Base-by-base conservation (phyloP, 345 rosid species). In the Euphorbia lathyris region DNA sequence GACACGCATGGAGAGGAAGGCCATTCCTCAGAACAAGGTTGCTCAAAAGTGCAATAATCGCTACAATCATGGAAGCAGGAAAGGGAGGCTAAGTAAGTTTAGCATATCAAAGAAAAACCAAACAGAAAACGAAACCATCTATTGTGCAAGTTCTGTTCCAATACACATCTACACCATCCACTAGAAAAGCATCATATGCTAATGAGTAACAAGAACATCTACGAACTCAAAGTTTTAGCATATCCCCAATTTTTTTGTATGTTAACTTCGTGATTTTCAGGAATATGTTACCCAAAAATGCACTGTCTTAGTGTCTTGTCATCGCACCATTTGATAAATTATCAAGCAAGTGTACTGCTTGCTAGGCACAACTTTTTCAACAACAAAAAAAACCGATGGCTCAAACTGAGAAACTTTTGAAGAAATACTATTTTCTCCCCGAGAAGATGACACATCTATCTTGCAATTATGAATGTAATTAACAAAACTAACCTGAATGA, bases 1-100 rank as follows among this genome's bases (percentile, higher is more conserved):
- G 72, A 82, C 84, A 95, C 75, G 82, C 97, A 95, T 1, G 96
- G 90, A 76, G 68, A 72, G 72, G 71, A 77, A n/a, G 79, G 57
- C 51, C 72, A 68, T 52, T 83, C 76, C 60, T 84, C 82, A 6
- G 29, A 68, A 72, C 75, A 76, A 50, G 81, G 63, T 69, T 82
- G 88, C 76, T 80, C 75, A 66, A 87, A 90, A 76, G 77, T 64
- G 81, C 97, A 95, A 74, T 81, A 82, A 40, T 87, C 89, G 68
- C 99, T 95, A 88, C 83, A 71, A 79, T 70, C 52, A 77, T 72
- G 66, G 58, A 78, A 66, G 75, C 58, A 3, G 11, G 20, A 27
- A n/a, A 3, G 17, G 7, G 45, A 38, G 43, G 9, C 40, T n/a
- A 9, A 47, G 50, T 30, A 47, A 45, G 1, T 40, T 27, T 16